Conservation (phyloP, 2,329 filamentous ascomycete genomes). For the Lomentospora prolificans region DNA sequence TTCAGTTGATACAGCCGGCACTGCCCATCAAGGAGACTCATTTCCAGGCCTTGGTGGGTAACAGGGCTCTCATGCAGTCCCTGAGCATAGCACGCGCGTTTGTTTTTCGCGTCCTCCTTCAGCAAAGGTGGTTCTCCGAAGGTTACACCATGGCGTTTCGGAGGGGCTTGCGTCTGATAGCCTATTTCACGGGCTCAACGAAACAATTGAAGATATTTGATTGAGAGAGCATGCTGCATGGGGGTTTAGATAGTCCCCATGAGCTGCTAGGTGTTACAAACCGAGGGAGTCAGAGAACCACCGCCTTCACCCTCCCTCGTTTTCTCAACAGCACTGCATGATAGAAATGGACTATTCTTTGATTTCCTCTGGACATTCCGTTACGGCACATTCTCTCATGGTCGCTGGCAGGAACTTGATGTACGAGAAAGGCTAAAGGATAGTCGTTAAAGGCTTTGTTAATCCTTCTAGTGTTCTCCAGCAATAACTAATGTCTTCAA, state of each 20-base stretch:
- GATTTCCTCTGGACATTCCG: too few species aligned
- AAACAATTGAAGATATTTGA: background rate
- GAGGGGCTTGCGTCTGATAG: background rate
- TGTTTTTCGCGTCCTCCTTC: too few species aligned
- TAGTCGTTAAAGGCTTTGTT: background rate
- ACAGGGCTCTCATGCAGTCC: too few species aligned
- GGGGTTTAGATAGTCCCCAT: constrained; percentile 1
- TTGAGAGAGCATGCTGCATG: constrained; percentile 1
- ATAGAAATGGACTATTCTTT: too few species aligned
- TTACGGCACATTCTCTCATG: background rate
- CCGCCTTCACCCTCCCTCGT: too few species aligned
- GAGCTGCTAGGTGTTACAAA: background rate
- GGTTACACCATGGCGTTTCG: too few species aligned
- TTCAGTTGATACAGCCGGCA: too few species aligned
- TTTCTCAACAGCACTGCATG: too few species aligned
- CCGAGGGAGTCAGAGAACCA: background rate
- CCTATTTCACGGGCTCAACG: background rate
- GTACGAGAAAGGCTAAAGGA: background rate
- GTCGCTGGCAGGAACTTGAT: background rate
- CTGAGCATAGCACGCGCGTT: too few species aligned
- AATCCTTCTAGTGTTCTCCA: background rate
- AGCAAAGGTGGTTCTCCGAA: too few species aligned
- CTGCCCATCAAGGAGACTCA: too few species aligned
- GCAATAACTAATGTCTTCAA: background rate
- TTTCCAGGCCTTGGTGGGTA: too few species aligned